These are phyloP conservation scores for Tylopilus orsonianus DNA, from an alignment of 1,284 basidiomycete species.

Conservation along the genomic window DNA sequence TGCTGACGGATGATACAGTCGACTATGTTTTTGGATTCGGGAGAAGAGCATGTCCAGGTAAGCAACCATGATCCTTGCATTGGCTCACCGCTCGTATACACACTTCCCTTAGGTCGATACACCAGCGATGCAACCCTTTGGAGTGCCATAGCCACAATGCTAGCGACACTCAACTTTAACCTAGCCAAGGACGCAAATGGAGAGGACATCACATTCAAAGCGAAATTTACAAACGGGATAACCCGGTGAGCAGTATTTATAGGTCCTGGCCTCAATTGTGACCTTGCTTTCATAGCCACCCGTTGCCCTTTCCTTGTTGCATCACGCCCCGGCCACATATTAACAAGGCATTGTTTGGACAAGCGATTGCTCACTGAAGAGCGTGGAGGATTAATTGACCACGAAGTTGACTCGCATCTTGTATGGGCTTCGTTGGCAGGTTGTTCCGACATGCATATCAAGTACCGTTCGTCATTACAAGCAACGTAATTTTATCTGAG, in stretches of 20 bases:
- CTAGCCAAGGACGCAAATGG: too few relatives aligned
- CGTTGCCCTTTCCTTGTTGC: too few relatives aligned
- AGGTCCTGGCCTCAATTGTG: too few relatives aligned
- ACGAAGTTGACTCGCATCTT: neutral
- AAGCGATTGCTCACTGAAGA: too few relatives aligned
- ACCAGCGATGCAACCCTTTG: conserved; percentile 17
- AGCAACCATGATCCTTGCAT: neutral
- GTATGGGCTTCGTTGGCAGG: neutral
- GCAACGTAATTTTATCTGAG: too few relatives aligned
- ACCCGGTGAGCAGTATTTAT: conserved; percentile 4
- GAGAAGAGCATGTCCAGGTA: conserved; percentile 21
- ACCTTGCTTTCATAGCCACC: too few relatives aligned
- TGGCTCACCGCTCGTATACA: too few relatives aligned
- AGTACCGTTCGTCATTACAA: too few relatives aligned
- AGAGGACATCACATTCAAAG: conserved; percentile 6
- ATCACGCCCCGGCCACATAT: too few relatives aligned
- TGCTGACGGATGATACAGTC: conserved; percentile 13
- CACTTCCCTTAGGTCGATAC: conserved; percentile 9
- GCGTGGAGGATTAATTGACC: neutral
- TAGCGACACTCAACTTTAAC: conserved; percentile 17
- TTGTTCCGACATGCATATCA: too few relatives aligned
- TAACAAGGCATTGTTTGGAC: too few relatives aligned
- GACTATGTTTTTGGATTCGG: conserved; percentile 21
- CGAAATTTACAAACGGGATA: conserved; percentile 1
- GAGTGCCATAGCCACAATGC: conserved; percentile 14